phyloP scores from a whole-genome alignment of 257 asterid genomes.

The Fraxinus americana region DNA sequence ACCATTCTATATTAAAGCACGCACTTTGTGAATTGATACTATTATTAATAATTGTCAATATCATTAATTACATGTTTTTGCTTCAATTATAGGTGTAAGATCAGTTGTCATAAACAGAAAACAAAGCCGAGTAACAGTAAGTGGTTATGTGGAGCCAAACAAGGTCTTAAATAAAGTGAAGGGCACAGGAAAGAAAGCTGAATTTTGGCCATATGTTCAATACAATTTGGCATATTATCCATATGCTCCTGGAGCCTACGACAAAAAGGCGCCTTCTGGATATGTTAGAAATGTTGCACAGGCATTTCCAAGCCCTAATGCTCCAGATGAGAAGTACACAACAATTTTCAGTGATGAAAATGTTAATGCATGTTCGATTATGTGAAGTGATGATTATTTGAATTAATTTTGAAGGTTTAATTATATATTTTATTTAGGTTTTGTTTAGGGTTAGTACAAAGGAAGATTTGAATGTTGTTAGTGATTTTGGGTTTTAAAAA shows the following conservation, averaged over 20 bases:
- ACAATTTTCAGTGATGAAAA: conserved; percentile 72
- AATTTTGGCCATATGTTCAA: conserved; percentile 77
- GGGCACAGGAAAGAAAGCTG: conserved; percentile 69
- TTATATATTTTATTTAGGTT: too few species aligned
- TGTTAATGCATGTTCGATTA: conserved; percentile 68
- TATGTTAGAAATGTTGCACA: conserved; percentile 65
- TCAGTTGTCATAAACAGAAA: conserved; percentile 62
- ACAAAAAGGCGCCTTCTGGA: conserved; percentile 84
- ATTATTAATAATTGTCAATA: too few species aligned
- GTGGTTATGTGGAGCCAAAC: conserved; percentile 55
- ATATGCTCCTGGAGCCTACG: conserved; percentile 68
- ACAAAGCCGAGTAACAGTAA: conserved; percentile 60
- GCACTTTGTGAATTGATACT: neutral
- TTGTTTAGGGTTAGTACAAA: neutral
- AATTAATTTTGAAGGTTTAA: neutral
- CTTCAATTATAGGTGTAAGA: conserved; percentile 50
- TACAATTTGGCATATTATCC: conserved; percentile 66
- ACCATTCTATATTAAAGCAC: too few species aligned
- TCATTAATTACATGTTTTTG: neutral
- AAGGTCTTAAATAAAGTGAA: conserved; percentile 57
- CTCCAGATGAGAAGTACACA: conserved; percentile 40
- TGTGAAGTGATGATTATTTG: conserved; percentile 36
- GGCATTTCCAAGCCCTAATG: conserved; percentile 50
- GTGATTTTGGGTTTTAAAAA: neutral
- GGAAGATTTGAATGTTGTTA: neutral